These are phyloP conservation scores for Knoxia roxburghii DNA, from an alignment of 257 asterid genomes.

Conservation along the genomic window DNA sequence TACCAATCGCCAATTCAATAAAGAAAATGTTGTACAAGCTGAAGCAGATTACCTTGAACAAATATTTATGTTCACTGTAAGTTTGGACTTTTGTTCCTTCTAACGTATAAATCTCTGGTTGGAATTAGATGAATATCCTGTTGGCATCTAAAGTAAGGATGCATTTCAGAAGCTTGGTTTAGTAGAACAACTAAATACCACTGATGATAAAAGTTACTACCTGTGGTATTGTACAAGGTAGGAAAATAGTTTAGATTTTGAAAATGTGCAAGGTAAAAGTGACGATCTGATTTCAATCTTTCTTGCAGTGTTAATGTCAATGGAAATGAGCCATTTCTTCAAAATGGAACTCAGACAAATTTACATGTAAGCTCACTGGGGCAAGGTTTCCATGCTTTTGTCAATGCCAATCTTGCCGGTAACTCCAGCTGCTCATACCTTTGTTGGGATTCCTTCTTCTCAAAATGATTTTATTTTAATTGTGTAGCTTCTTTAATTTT, in stretches of 20 bases:
- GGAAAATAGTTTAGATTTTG: too few relatives aligned
- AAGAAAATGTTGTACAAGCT: too few relatives aligned
- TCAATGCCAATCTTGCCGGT: slow-evolving; percentile 77
- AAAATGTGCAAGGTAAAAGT: too few relatives aligned
- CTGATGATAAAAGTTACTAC: slow-evolving; percentile 74
- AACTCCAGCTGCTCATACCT: slow-evolving; percentile 6
- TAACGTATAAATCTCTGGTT: slow-evolving; percentile 38
- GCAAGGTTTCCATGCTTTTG: slow-evolving; percentile 53
- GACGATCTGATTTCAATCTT: neutral
- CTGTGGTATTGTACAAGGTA: slow-evolving; percentile 88
- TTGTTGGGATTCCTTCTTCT: neutral
- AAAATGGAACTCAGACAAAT: slow-evolving; percentile 50
- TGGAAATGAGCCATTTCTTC: slow-evolving; percentile 50
- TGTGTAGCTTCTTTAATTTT: neutral
- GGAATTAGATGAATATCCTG: slow-evolving; percentile 79
- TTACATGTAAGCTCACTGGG: slow-evolving; percentile 72
- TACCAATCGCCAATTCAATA: too few relatives aligned
- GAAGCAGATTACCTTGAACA: too few relatives aligned
- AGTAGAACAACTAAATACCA: slow-evolving; percentile 73
- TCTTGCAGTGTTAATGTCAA: slow-evolving; percentile 42
- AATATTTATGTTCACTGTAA: too few relatives aligned
- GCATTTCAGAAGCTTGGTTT: slow-evolving; percentile 51
- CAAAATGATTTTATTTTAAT: neutral
- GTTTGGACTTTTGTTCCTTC: slow-evolving; percentile 39
- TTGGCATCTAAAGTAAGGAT: slow-evolving; percentile 60